These are phyloP conservation scores for Scheffersomyces segobiensis DNA, from an alignment of 1,139 yeast species.

Conservation along the genomic window DNA sequence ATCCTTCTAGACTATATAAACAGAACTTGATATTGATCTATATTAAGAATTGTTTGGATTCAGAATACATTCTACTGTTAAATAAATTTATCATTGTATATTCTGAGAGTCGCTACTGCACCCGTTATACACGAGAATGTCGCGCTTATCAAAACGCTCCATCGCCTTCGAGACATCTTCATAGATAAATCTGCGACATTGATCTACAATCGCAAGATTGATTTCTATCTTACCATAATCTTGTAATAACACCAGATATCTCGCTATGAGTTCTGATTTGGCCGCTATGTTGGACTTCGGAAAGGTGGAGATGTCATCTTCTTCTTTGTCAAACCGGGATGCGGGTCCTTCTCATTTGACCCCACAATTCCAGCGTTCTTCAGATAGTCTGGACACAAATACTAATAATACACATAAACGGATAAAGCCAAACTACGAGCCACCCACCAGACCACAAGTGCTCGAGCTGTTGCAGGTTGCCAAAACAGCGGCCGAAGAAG, in stretches of 20 bases:
- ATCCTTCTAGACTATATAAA: neutral
- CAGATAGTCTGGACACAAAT: neutral
- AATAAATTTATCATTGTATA: neutral
- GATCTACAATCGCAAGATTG: neutral
- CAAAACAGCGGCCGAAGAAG: slow-evolving; percentile 3
- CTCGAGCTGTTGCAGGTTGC: slow-evolving; percentile 1
- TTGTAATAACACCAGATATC: neutral
- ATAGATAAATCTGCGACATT: neutral
- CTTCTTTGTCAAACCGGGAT: neutral
- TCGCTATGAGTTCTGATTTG: neutral
- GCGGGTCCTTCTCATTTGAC: neutral
- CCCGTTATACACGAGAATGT: neutral
- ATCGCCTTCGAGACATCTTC: neutral
- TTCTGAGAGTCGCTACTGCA: neutral
- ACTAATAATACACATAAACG: neutral
- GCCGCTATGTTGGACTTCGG: neutral
- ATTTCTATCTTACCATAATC: neutral
- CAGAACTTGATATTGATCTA: neutral
- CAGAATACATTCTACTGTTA: too few species aligned
- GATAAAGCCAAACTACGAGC: neutral
- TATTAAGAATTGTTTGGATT: too few species aligned
- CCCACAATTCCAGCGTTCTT: neutral
- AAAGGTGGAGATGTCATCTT: neutral
- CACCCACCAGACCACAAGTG: neutral
- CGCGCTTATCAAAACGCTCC: neutral